phyloP scores from a whole-genome alignment of 2,329 filamentous ascomycete genomes.

The Macrophomina pseudophaseolina region DNA sequence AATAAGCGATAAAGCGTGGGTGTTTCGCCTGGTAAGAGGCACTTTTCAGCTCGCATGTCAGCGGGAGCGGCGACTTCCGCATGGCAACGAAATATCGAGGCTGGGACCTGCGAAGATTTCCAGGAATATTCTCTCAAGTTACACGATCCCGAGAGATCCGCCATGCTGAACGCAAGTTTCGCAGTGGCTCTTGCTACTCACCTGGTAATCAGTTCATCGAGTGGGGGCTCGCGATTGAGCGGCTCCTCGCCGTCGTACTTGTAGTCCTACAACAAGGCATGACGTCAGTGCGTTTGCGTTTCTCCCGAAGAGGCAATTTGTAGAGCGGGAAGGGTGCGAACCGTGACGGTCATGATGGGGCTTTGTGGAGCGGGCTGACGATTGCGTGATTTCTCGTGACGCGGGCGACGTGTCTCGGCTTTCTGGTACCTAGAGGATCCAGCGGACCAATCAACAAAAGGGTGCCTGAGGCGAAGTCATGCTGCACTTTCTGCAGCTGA shows the following conservation, averaged over 20 bases:
- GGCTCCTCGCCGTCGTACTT: constrained; percentile 53
- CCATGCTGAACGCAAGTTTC: too few relatives aligned
- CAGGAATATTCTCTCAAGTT: not conserved
- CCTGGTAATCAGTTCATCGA: constrained; percentile 52
- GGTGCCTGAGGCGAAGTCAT: not conserved
- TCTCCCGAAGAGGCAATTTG: constrained; percentile 9
- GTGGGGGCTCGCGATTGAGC: constrained; percentile 55
- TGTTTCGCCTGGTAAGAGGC: too few relatives aligned
- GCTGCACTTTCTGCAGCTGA: not conserved
- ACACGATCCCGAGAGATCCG: not conserved
- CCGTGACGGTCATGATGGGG: constrained; percentile 6
- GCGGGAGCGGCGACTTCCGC: too few relatives aligned
- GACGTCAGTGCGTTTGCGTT: not conserved
- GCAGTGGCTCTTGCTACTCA: constrained; percentile 26
- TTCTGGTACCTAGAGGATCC: too few relatives aligned
- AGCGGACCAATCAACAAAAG: too few relatives aligned
- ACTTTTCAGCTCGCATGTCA: not conserved
- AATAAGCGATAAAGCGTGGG: too few relatives aligned
- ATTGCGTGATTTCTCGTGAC: constrained; percentile 27
- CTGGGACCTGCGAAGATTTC: not conserved
- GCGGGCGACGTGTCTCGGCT: not conserved
- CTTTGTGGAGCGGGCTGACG: constrained; percentile 7
- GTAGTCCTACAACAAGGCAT: not conserved
- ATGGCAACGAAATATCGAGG: too few relatives aligned
- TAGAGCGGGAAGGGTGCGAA: constrained; percentile 2